Percentiles rank a stretch among this genome's conserved stretches.
phyloP scores from a whole-genome alignment of 2,329 filamentous ascomycete genomes.

The Penicillium thymicola region DNA sequence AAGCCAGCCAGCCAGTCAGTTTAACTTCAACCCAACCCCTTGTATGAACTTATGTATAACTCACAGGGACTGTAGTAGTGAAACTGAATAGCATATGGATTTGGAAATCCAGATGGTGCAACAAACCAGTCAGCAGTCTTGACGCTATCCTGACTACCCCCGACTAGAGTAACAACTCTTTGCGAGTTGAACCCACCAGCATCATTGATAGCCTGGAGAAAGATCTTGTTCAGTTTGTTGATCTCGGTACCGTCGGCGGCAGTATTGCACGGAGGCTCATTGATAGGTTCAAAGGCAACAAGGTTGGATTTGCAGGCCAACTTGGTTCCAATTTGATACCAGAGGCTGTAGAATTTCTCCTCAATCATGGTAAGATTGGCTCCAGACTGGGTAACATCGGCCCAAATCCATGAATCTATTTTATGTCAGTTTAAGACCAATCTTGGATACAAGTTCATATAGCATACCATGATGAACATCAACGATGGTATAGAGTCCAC shows the following conservation, averaged over 20 bases:
- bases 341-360: conserved; percentile 55
- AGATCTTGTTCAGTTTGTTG: conserved; percentile 57
- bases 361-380: conserved; percentile 54
- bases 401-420: conserved; percentile 55
- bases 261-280: conserved; percentile 56
- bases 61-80: conserved; percentile 55
- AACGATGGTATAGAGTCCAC: conserved; percentile 53
- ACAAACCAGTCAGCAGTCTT: conserved; percentile 57
- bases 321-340: conserved; percentile 56
- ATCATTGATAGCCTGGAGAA: conserved; percentile 53
- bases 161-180: conserved; percentile 56
- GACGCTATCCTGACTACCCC: conserved; percentile 49
- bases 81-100: conserved; percentile 60
- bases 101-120: conserved; percentile 48
- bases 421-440: neutral
- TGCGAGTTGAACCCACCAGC: conserved; percentile 55
- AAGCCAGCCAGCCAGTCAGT: neutral
- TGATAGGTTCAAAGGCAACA: conserved; percentile 59
- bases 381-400: conserved; percentile 47
- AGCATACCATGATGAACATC: conserved; percentile 55
- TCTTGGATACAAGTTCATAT: neutral
- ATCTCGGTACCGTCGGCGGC: conserved; percentile 50
- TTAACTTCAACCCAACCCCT: neutral
- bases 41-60: neutral
- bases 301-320: conserved; percentile 54